Base-by-base conservation (phyloP, 2,329 filamentous ascomycete genomes). In the Penicillium sp. region DNA sequence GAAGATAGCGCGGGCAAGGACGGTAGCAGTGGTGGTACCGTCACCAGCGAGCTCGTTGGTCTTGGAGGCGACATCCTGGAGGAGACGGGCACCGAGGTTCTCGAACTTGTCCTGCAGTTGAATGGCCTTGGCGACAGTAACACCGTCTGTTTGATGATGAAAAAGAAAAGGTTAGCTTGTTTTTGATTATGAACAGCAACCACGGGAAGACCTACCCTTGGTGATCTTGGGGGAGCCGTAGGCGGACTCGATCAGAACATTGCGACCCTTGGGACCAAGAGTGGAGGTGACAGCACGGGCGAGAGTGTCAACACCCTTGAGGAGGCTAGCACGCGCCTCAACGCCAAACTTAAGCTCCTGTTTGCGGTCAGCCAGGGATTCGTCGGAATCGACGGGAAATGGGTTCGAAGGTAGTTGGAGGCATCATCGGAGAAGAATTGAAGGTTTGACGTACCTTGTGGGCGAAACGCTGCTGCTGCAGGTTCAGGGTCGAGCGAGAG, bases 211-310 rank as follows among this genome's bases (percentile, higher is more conserved):
- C 83, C 62, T 82, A 96, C 93, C 93, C 84, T 99, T 99, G 72
- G 95, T 99, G 80, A 99, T 99, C 86, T 99, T 99, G 72, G 95
- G 95, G 48, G 95, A 96, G 78, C 95, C 95, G 73, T 96, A 99
- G 83, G 91, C 91, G 63, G 93, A 97, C 84, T 99, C 95, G 69
- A 99, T 99, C 74, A 99, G 79, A 67, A 99, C 95, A 81, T 98
- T 99, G 76, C 95, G 89, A 78, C 95, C 95, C 86, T 99, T 99
- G 71, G 95, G 95, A 67, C 95, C 95, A 61, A 99, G 86, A 64
- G 95, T 99, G 62, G 93, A 96, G 64, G 93, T 90, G 63, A 99
- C 95, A 63, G 95, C 95, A 82, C 89, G 96, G 71, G 95, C 93
- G 64, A 99, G 87, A 68, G 95, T 98, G 78, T 99, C 95, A 65